Conservation (phyloP, 1,284 basidiomycete species). For the Inonotus hispidus region DNA sequence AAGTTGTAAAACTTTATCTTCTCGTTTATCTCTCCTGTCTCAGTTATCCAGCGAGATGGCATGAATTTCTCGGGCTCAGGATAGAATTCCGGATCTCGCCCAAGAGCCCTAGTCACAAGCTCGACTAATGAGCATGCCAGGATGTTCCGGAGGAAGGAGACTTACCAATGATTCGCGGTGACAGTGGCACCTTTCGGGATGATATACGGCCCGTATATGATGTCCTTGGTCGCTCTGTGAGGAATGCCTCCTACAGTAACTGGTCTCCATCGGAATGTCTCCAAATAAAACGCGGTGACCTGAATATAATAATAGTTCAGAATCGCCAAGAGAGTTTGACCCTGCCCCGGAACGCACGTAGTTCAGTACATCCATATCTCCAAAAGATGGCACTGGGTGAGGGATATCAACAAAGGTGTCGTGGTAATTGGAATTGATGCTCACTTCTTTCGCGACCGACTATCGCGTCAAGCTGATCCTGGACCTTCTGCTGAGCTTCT, state of each 20-base stretch:
- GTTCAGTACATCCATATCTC: constrained; percentile 46
- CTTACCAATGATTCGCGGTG: constrained; percentile 56
- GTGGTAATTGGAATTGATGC: constrained; percentile 21
- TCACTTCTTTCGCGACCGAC: constrained; percentile 48
- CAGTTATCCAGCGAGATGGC: constrained; percentile 51
- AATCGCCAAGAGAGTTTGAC: not conserved
- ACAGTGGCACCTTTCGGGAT: constrained; percentile 57
- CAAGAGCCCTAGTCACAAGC: constrained; percentile 3
- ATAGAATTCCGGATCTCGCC: constrained; percentile 48
- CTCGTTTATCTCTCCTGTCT: constrained; percentile 41
- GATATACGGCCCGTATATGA: constrained; percentile 51
- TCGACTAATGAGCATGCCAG: not conserved
- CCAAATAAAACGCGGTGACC: constrained; percentile 55
- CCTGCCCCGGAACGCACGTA: not conserved
- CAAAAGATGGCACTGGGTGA: constrained; percentile 41
- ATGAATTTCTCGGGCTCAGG: constrained; percentile 54
- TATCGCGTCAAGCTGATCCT: constrained; percentile 54
- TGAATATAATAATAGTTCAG: constrained; percentile 23
- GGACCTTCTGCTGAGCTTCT: constrained; percentile 47
- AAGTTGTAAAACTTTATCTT: constrained; percentile 49
- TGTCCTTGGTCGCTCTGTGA: constrained; percentile 53
- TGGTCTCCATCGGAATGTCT: constrained; percentile 61
- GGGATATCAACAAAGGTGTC: not conserved
- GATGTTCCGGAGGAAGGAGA: not conserved
- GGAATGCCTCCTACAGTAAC: constrained; percentile 48